Conservation (phyloP, 768 basidiomycete genomes). For the Trametes cingulata region DNA sequence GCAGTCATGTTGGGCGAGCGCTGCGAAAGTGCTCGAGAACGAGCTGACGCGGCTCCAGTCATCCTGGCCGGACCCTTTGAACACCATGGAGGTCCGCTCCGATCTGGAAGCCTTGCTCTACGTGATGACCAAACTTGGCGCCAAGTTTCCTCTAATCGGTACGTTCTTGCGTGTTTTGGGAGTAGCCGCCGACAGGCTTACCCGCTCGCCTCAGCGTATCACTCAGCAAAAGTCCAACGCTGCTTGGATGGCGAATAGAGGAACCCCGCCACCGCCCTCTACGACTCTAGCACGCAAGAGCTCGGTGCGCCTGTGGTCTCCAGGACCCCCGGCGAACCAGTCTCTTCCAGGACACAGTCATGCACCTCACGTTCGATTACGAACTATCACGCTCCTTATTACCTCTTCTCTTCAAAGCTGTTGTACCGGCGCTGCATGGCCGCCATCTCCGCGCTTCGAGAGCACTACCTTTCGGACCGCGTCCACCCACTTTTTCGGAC, state of each 20-base stretch:
- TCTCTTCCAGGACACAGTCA: constrained; percentile 8
- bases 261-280: neutral
- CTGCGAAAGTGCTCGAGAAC: constrained; percentile 64
- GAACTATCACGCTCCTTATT: constrained; percentile 25
- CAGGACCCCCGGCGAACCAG: neutral
- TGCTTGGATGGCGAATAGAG: constrained; percentile 28
- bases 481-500: constrained; percentile 14
- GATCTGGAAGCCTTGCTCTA: constrained; percentile 63
- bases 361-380: constrained; percentile 26
- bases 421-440: constrained; percentile 19
- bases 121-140: constrained; percentile 61
- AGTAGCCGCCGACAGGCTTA: neutral
- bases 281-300: constrained; percentile 15
- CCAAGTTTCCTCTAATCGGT: constrained; percentile 62
- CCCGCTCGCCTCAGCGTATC: constrained; percentile 22
- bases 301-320: neutral
- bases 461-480: constrained; percentile 20
- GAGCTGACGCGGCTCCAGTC: constrained; percentile 65
- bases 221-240: constrained; percentile 32
- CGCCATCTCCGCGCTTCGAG: constrained; percentile 19
- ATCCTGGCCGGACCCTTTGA: constrained; percentile 58
- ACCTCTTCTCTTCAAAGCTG: constrained; percentile 10
- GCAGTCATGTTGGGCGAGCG: constrained; percentile 73
- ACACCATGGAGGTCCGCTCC: constrained; percentile 57
- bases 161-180: constrained; percentile 10